phyloP scores from a whole-genome alignment of 441 rosid species.

The Lepidium campestre region DNA sequence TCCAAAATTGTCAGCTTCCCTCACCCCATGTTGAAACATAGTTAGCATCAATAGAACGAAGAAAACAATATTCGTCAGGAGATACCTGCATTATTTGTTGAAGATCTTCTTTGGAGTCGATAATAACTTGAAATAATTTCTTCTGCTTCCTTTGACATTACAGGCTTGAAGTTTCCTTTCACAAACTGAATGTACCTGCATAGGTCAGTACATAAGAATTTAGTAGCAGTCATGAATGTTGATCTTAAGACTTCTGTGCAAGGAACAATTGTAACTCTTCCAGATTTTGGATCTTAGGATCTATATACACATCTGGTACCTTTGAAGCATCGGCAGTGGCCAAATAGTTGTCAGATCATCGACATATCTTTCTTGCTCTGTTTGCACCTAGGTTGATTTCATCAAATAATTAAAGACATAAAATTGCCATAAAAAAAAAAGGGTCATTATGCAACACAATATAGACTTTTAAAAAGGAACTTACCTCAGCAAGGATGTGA shows the following conservation, averaged over 20 bases:
- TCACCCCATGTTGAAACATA: background rate
- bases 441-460: background rate
- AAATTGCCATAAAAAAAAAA: background rate
- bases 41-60: background rate
- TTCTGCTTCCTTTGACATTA: slow-evolving; percentile 85
- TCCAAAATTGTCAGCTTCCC: background rate
- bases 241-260: background rate
- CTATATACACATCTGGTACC: slow-evolving; percentile 35
- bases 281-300: background rate
- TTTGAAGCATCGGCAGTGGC: slow-evolving; percentile 78
- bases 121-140: slow-evolving; percentile 83
- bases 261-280: background rate
- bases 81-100: slow-evolving; percentile 82
- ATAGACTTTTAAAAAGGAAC: background rate
- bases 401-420: slow-evolving; percentile 20
- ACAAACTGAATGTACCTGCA: slow-evolving; percentile 83
- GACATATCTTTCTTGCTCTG: slow-evolving; percentile 30
- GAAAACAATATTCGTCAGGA: background rate
- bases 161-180: slow-evolving; percentile 71
- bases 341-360: slow-evolving; percentile 61
- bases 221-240: background rate
- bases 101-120: slow-evolving; percentile 93
- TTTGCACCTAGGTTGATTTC: slow-evolving; percentile 45
- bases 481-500: slow-evolving; percentile 91
- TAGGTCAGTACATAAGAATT: background rate